Base-by-base conservation (phyloP, 495 filamentous ascomycete species). In the Terfezia boudieri region DNA sequence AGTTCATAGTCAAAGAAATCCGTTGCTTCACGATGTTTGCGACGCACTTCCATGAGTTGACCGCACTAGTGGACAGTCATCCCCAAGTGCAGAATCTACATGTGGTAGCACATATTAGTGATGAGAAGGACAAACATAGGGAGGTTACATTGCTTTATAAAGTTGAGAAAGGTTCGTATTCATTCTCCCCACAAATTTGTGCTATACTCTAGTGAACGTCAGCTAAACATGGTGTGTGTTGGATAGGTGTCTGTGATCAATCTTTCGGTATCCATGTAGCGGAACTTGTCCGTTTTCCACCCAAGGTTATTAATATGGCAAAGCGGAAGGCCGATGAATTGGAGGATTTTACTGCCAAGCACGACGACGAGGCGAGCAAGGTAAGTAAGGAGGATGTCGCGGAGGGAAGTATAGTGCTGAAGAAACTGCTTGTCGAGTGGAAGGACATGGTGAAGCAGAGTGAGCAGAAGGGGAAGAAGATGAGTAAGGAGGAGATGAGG, bases 21-120 rank as follows among this genome's bases (percentile, higher is more conserved):
- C 78, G 84, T 55, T 92, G 85, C 59, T 95, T 82, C 65, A 81
- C 87, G 50, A 77, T 94, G 64, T 96, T 99, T 61, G 90, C 92
- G 2, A 99, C 90, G 5, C 90, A 99, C 68, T 99, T 99, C 72
- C 90, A 99, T 67, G 90, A 99, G 67, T 73, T 99, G 50, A 99
- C 90, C 0, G 87, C 86, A 2, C 70, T 99, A 37, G 82, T 77
- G 9, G 85, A 95, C 52, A 76, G 82, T 52, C 81, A 92, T 66
- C 78, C 79, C 6, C 82, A 86, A 60, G 92, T 95, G 20, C 76
- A 83, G 67, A 99, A 98, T 61, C 67, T 98, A 56, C 90, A 96
- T 62, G 90, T 98, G 22, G 87, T 94, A 8, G 90, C 90, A 2
- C 90, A 95, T 66, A 93, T 98, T 63, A 56, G 57, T 32, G 61